Evolutionary conservation across 169 alveolate genomes (phyloP), one percentile per base, ranked within the genome.

Genomic region (Plasmodium malariae): DNA sequence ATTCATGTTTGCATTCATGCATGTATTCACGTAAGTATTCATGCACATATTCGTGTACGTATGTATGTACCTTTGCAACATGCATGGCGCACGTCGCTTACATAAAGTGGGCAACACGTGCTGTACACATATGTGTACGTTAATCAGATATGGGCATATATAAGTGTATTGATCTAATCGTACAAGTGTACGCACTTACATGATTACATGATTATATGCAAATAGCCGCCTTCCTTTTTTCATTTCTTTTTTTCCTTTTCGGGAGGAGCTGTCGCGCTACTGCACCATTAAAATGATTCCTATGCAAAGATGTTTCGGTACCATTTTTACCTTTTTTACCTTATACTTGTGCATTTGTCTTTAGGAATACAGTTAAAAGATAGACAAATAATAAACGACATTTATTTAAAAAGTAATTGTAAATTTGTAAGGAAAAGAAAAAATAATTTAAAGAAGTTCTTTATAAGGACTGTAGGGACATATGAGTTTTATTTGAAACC

Each of bases 391-490:
- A 48, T 21, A 1, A 45, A 32, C n/a, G 60, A 32, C n/a, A 28
- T 34, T 63, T 65, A 65, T 69, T 63, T 80, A 57, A 80, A 80
- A 55, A 62, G 70, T 21, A 80, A 80, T 80, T 80, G 40, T 40
- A 57, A 80, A 30, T 80, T 80, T 12, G 32, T 80, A 57, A 62
- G 17, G 40, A 80, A 69, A 40, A 37, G 55, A 49, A 74, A 65
- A 48, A 71, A 86, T 54, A 21, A 26, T 51, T 34, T 57, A 19
- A 73, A 86, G 32, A 30, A 9, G n/a, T 21, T 57, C 11, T 28
- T 62, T 30, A 32, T 36, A 51, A 86, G 43, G 34, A 57, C 26
- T 21, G 12, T n/a, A 48, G 40, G 14, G 36, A 51, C 19, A 65
- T n/a, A 43, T 63, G 37, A 55, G n/a, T 11, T 36, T 30, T 19